Base-by-base conservation (phyloP, 805 yeast genomes). In the Cyberlindnera nakhonratchasimensis region DNA sequence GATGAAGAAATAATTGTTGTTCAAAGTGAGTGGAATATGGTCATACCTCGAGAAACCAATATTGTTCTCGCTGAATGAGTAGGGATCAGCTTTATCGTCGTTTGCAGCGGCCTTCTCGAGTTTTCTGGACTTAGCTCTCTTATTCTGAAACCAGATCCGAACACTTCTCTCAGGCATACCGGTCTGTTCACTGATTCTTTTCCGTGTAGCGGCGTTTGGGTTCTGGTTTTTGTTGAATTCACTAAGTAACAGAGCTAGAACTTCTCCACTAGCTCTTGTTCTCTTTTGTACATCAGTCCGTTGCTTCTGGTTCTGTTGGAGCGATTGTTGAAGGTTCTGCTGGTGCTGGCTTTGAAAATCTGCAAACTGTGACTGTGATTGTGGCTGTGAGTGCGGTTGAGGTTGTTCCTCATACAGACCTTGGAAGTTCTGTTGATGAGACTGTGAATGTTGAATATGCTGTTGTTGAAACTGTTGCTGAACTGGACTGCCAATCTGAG, bases 91-190 rank as follows among this genome's bases (percentile, higher is more conserved):
- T 21, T 46, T 49, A 10, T 50, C 55, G 12, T 48, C 41, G 6
- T 53, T 40, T 6, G 47, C 55, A 29, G 57, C 64, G 60, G 72
- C 63, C 43, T 80, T 72, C 52, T 80, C 85, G 54, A 75, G 62
- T 62, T 84, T 84, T 55, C 89, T 71, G 33, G 79, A 72, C 59
- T 85, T 86, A 17, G 93, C 93, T 48, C 97, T 67, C 53, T 90
- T 69, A 59, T 88, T 88, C 62, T 89, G 97, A 57, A 87, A 89
- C 96, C 96, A 89, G 32, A 89, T 89, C 42, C 96, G 72, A 2
- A 89, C 96, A 12, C 90, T 86, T 48, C 93, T 75, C 54, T 89
- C 96, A 12, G 89, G 77, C 86, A 88, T 82, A 16, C 82, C 85
- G 2, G 95, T 85, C 46, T 72, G 72, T 2, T 74, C 78, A 29